Base-by-base conservation (phyloP, 768 basidiomycete genomes). In the Tricholoma hemisulphureum region DNA sequence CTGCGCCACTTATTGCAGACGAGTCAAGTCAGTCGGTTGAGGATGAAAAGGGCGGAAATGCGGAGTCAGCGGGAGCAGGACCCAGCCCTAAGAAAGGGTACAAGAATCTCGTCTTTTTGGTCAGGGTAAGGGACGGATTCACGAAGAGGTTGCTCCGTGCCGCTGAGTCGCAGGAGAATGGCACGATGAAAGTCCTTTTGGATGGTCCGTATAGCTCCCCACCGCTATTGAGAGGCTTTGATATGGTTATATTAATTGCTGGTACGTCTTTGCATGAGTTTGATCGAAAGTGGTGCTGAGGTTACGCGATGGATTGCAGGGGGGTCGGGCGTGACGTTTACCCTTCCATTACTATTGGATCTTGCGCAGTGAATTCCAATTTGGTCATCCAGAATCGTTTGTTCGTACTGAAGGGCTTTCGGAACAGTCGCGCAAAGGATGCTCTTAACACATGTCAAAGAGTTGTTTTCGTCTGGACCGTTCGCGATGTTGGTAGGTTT, bases 121-220 rank as follows among this genome's bases (percentile, higher is more conserved):
- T 89, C 58, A 77, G 84, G 14, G 83, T 83, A 16, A 73, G 80
- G 39, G 70, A 75, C n/a, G 88, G 88, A 0, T 83, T 88, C 65
- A 89, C 88, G 5, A 77, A 74, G 62, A 73, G 77, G 0, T 70
- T 86, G 16, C 65, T 69, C 45, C 65, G 77, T 45, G 67, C 54
- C 1, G 78, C 74, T 2, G 58, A 51, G 29, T 31, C 10, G 2
- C 57, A 52, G 7, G 41, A 61, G 18, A 53, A 59, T n/a, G 31
- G 60, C 43, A 67, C 65, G 16, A 69, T 82, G 37, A 75, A 75
- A 29, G 77, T 82, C 13, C 75, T 83, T 41, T 60, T 89, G 1
- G 87, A 88, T 39, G 85, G 85, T 2, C 85, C 85, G 8, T 86
- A 86, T 57, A 79, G 84, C 3, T 63, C 66, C 1, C 73, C 78